Conservation (phyloP, 257 asterid species). For the Striga asiatica region DNA sequence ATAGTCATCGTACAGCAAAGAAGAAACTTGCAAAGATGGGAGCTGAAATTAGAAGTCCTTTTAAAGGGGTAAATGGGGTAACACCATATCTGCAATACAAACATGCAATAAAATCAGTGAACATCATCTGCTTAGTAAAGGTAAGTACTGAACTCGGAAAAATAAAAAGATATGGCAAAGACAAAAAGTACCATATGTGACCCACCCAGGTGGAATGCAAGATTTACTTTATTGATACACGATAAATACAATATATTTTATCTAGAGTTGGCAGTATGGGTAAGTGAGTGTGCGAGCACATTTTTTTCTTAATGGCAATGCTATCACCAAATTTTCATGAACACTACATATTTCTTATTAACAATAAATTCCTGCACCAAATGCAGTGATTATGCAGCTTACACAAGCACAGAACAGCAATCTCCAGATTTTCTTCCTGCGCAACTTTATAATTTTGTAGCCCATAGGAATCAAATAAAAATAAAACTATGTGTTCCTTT, state of each 20-base stretch:
- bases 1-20: conserved; percentile 68
- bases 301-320: neutral
- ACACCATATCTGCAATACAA: conserved; percentile 70
- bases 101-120: conserved; percentile 9
- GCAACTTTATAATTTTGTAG: neutral
- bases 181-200: neutral
- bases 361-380: conserved; percentile 5
- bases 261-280: neutral
- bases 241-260: neutral
- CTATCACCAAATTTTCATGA: neutral
- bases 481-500: neutral
- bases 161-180: neutral
- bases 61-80: conserved; percentile 71
- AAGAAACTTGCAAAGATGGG: conserved; percentile 76
- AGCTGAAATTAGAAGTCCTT: conserved; percentile 70
- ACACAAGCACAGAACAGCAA: neutral
- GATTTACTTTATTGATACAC: neutral
- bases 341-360: neutral
- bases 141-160: neutral
- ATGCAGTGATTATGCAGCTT: neutral
- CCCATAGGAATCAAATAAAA: neutral
- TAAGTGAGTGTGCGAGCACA: neutral
- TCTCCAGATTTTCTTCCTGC: conserved; percentile 6
- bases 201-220: neutral
- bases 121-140: neutral